These are phyloP conservation scores for Colletotrichum sp. DNA, from an alignment of 2,329 filamentous ascomycete species.

Conservation along the genomic window DNA sequence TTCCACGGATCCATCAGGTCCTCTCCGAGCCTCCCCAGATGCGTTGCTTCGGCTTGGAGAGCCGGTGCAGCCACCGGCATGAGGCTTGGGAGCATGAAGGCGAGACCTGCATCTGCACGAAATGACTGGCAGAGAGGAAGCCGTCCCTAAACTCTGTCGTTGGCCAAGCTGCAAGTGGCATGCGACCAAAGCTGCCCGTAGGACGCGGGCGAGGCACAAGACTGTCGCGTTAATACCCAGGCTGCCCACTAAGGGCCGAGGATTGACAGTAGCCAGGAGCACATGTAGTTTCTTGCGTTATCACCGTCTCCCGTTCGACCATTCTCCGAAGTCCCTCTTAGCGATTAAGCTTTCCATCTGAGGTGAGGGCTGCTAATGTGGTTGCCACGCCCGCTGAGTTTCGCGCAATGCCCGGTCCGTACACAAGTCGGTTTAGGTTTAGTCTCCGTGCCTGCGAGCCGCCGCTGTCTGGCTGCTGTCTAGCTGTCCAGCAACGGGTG, in stretches of 20 bases:
- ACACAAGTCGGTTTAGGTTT: constrained; percentile 2
- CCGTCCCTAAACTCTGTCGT: constrained; percentile 1
- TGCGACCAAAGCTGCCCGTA: neutral
- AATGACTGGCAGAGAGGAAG: constrained; percentile 4
- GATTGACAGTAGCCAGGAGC: neutral
- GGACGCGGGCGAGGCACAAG: neutral
- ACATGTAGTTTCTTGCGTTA: neutral
- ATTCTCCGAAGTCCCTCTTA: neutral
- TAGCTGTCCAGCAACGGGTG: neutral
- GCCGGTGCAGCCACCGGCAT: constrained; percentile 13
- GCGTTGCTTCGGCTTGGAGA: neutral
- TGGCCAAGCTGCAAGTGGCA: neutral
- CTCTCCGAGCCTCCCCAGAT: neutral
- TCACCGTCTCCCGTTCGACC: neutral
- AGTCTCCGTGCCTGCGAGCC: constrained; percentile 9
- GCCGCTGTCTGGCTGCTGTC: neutral
- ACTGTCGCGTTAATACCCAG: neutral
- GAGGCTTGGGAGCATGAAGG: constrained; percentile 6
- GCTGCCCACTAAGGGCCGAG: neutral
- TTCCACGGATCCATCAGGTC: neutral
- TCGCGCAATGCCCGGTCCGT: constrained; percentile 14
- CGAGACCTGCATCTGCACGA: constrained; percentile 13
- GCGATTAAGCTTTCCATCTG: constrained; percentile 13
- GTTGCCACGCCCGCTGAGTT: constrained; percentile 8
- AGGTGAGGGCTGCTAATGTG: neutral